Conservation (phyloP, 2,329 filamentous ascomycete species). For the Lecanicillium sp. region DNA sequence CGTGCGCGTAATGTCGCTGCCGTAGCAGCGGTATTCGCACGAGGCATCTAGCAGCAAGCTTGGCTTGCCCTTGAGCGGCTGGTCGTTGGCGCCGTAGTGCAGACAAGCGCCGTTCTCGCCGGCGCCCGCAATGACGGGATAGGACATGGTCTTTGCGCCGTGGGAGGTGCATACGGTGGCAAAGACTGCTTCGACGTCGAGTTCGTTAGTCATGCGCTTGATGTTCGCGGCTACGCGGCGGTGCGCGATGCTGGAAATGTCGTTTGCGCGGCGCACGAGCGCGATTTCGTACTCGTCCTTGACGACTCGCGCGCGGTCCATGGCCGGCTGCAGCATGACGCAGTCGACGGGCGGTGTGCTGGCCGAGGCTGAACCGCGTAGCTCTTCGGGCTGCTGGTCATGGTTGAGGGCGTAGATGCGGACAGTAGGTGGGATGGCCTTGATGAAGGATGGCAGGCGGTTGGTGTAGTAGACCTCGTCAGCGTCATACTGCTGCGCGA, state of each 20-base stretch:
- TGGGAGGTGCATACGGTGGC: constrained; percentile 61
- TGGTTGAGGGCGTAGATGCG: constrained; percentile 38
- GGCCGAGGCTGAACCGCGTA: constrained; percentile 22
- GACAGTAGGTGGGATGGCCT: constrained; percentile 30
- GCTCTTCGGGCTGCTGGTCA: constrained; percentile 28
- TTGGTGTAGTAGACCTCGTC: constrained; percentile 58
- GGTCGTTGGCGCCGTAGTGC: constrained; percentile 79
- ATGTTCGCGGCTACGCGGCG: constrained; percentile 60
- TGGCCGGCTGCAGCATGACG: constrained; percentile 54
- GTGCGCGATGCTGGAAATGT: constrained; percentile 71
- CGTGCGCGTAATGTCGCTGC: constrained; percentile 82
- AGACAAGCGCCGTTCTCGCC: constrained; percentile 77
- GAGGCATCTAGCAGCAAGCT: constrained; percentile 82
- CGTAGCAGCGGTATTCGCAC: constrained; percentile 77
- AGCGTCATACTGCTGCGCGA: constrained; percentile 55
- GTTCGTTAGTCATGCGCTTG: constrained; percentile 61
- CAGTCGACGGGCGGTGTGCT: constrained; percentile 35
- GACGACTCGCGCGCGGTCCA: constrained; percentile 71
- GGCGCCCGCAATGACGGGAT: constrained; percentile 79
- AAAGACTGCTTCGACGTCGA: constrained; percentile 75
- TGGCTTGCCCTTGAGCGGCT: constrained; percentile 59
- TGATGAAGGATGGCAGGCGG: constrained; percentile 41
- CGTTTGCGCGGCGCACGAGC: constrained; percentile 73
- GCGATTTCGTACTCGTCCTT: constrained; percentile 83
- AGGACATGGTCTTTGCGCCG: constrained; percentile 72